These are phyloP conservation scores for Saccharomyces uvarum DNA, from an alignment of 1,139 yeast genomes.

Conservation along the genomic window DNA sequence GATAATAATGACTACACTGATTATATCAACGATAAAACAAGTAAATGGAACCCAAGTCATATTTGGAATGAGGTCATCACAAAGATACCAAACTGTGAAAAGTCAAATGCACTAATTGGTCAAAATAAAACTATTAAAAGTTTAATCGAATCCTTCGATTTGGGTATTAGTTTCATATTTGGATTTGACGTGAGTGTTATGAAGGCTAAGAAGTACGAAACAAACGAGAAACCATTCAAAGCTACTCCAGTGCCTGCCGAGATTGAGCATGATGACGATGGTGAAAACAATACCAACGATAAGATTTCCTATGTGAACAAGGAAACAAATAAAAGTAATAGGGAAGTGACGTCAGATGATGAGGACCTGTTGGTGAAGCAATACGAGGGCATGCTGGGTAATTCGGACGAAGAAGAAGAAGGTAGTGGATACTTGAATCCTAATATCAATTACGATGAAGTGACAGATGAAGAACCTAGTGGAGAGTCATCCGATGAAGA, in stretches of 20 bases:
- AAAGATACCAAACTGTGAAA: conserved; percentile 33
- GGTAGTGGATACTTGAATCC: conserved; percentile 32
- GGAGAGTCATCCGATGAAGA: conserved; percentile 52
- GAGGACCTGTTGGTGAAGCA: conserved; percentile 21
- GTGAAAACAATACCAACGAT: conserved; percentile 20
- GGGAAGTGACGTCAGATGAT: conserved; percentile 17
- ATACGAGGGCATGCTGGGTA: conserved; percentile 49
- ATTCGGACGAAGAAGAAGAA: conserved; percentile 41
- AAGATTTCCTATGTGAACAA: conserved; percentile 19
- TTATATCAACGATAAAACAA: conserved; percentile 24
- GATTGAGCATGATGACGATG: conserved; percentile 20
- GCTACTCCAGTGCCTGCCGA: neutral
- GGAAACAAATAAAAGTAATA: conserved; percentile 28
- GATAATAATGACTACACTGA: conserved; percentile 19
- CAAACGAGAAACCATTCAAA: conserved; percentile 13
- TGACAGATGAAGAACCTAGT: conserved; percentile 49
- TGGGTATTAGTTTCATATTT: neutral
- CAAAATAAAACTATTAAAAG: neutral
- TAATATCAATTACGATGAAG: conserved; percentile 44
- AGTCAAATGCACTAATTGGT: conserved; percentile 32
- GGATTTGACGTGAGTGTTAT: conserved; percentile 32
- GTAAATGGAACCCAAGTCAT: conserved; percentile 39
- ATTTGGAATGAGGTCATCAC: conserved; percentile 44
- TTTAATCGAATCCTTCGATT: neutral
- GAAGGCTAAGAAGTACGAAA: neutral